Base-by-base conservation (phyloP, 2,329 filamentous ascomycete species). In the Scedosporium apiospermum region DNA sequence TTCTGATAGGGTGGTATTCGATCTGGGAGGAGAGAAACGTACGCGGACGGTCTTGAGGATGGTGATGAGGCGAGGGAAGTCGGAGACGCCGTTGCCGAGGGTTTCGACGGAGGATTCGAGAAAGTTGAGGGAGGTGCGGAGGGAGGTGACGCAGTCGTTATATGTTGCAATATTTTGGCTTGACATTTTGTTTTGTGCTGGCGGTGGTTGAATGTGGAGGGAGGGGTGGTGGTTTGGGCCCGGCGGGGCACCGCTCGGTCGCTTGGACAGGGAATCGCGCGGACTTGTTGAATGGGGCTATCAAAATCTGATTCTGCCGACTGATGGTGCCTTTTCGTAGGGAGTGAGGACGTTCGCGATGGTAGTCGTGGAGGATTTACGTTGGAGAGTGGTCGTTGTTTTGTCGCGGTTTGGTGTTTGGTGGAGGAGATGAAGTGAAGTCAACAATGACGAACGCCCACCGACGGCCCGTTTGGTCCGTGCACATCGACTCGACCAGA, bases 101-200 rank as follows among this genome's bases (percentile, higher is more conserved):
- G 82, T 85, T 53, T 77, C 72, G 49, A 87, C 84, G 12, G 84
- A 84, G 5, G 82, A 83, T 63, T 85, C 80, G 69, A 87, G 83
- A 69, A 82, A 83, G 64, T 79, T 78, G 65, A 86, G 81, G n/a
- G 84, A 86, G 58, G 77, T 77, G 69, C 82, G 82, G 23, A 87
- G 78, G 21, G 83, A 83, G 61, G 81, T 72, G 64, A 87, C 84
- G 75, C 83, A 87, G 73, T 84, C 82, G 65, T 73, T 73, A 74
- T 85, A 85, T 41, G 76, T 74, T 34, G 72, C 66, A 58, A 65
- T 53, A 57, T 62, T 62, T 62, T 62, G 58, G 38, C 49, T 23
- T 10, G 38, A 34, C 30, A 58, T 63, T 18, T 57, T 34, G 58
- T 49, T 38, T 27, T 21, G 16, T 55, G 30, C n/a, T 30, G 26